Conservation (phyloP, 2,329 filamentous ascomycete genomes). For the Knufia petricola region DNA sequence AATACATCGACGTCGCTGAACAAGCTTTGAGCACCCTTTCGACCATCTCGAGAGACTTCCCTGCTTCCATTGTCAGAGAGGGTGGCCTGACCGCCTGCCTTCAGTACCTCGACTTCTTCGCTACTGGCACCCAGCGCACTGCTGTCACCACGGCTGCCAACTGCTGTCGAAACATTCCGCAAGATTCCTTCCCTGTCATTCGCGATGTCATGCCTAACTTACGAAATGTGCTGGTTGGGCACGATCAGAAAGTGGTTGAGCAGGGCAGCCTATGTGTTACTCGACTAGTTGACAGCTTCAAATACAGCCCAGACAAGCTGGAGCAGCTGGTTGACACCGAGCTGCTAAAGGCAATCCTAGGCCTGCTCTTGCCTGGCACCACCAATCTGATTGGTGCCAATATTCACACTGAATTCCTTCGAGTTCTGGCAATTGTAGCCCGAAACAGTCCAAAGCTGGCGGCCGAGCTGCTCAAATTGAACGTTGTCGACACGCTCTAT, state of each 20-base stretch:
- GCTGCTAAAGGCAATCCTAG: conserved; percentile 71
- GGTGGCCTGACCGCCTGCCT: conserved; percentile 92
- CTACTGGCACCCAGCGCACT: conserved; percentile 90
- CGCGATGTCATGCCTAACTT: conserved; percentile 94
- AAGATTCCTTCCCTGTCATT: conserved; percentile 85
- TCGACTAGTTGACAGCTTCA: conserved; percentile 94
- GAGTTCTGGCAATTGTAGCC: conserved; percentile 81
- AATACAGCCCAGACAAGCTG: conserved; percentile 72
- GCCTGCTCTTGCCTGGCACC: conserved; percentile 81
- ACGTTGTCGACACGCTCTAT: conserved; percentile 93
- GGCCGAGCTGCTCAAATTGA: conserved; percentile 86
- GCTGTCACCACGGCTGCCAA: conserved; percentile 96
- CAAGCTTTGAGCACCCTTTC: conserved; percentile 93
- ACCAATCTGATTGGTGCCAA: conserved; percentile 90
- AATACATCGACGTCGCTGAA: conserved; percentile 94
- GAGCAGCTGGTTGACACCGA: conserved; percentile 88
- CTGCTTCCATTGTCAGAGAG: conserved; percentile 87
- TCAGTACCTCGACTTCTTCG: conserved; percentile 93
- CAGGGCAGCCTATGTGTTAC: conserved; percentile 93
- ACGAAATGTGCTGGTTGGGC: conserved; percentile 80
- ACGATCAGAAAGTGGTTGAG: conserved; percentile 91
- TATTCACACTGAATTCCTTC: conserved; percentile 92
- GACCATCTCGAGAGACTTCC: conserved; percentile 95
- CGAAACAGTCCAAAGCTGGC: conserved; percentile 80
- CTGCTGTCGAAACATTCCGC: conserved; percentile 91